Conservation (phyloP, 371 early-diverging fungal genomes). For the Nematocida ironsii region DNA sequence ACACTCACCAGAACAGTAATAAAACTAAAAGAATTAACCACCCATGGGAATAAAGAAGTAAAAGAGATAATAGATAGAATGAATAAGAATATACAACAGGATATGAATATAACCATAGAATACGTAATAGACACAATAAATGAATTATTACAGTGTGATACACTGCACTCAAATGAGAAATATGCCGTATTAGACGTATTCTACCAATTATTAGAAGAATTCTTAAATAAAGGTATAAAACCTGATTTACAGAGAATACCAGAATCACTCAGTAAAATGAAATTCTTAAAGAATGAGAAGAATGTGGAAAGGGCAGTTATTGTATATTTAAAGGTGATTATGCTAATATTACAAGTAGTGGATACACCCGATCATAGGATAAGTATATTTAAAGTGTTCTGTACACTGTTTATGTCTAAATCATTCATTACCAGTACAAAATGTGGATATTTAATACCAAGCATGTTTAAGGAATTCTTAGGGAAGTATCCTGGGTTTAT, state of each 20-base stretch:
- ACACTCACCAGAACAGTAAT: conserved; percentile 33
- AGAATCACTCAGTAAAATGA: conserved; percentile 16
- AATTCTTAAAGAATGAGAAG: conserved; percentile 55
- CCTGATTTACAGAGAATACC: conserved; percentile 37
- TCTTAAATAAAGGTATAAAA: conserved; percentile 1
- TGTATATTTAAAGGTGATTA: conserved; percentile 49
- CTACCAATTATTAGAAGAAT: conserved; percentile 33
- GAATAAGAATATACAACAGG: conserved; percentile 12
- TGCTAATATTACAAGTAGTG: conserved; percentile 19
- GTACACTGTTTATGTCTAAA: conserved; percentile 55
- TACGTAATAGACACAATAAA: conserved; percentile 3
- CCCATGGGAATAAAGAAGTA: conserved; percentile 31
- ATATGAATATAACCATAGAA: conserved; percentile 18
- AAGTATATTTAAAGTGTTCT: conserved; percentile 52
- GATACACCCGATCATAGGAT: conserved; percentile 37
- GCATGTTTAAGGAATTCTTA: conserved; percentile 33
- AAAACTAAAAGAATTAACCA: conserved; percentile 12
- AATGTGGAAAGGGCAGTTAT: conserved; percentile 50
- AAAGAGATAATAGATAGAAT: conserved; percentile 35
- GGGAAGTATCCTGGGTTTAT: conserved; percentile 35
- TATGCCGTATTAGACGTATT: conserved; percentile 34
- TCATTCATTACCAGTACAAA: conserved; percentile 48
- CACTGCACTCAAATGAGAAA: conserved; percentile 50
- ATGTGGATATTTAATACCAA: conserved; percentile 49
- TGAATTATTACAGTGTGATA: conserved; percentile 36